phyloP scores from a whole-genome alignment of 2,329 filamentous ascomycete genomes.

The Fusarium keratoplasticum region DNA sequence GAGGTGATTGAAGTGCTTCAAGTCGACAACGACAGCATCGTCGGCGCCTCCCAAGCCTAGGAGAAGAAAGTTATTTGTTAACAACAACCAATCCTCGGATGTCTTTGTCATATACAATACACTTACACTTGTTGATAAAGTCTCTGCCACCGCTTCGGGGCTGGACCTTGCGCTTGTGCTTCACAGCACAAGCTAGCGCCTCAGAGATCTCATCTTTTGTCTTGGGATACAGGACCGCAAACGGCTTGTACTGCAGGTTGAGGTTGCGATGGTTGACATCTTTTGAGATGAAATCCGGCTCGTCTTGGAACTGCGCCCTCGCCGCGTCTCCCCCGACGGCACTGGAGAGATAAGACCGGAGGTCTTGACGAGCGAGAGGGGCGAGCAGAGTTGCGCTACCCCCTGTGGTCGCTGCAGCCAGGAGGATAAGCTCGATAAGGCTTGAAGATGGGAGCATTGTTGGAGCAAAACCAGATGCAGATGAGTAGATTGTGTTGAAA shows the following conservation, averaged over 20 bases:
- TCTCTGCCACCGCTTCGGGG: background rate
- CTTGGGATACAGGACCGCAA: background rate
- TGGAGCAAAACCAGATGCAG: background rate
- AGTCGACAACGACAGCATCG: background rate
- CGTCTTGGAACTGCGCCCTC: background rate
- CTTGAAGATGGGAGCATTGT: background rate
- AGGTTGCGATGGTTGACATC: background rate
- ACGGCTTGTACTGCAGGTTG: background rate
- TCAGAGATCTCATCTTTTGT: background rate
- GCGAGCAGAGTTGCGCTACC: background rate
- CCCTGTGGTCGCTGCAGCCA: background rate
- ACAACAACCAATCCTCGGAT: background rate
- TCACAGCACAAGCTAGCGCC: background rate
- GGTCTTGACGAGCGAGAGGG: background rate
- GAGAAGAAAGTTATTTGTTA: background rate
- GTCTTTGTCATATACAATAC: background rate
- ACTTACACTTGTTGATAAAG: background rate
- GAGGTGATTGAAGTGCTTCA: background rate
- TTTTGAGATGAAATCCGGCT: background rate
- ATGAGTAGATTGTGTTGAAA: background rate
- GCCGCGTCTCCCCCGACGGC: background rate
- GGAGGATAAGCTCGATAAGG: background rate
- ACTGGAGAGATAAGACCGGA: background rate
- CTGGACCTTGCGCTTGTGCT: background rate
- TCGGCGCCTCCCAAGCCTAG: background rate